phyloP scores from a whole-genome alignment of 345 rosid genomes.

The Rhodomyrtus tomentosa region DNA sequence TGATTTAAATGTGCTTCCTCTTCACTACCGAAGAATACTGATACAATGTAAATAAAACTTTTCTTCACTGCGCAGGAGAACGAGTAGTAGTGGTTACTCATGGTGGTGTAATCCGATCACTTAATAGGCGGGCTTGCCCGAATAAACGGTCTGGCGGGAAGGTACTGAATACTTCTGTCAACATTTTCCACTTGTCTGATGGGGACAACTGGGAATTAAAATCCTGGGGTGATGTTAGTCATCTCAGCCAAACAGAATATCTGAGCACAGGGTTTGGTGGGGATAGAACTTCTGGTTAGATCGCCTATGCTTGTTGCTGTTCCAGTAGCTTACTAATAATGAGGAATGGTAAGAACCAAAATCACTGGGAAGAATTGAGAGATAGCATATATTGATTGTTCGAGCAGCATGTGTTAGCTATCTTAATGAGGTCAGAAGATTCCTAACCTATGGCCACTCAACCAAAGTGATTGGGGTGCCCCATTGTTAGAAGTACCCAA shows the following conservation, averaged over 20 bases:
- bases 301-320: neutral
- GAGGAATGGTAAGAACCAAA: neutral
- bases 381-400: neutral
- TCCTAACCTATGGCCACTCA: neutral
- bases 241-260: conserved; percentile 25
- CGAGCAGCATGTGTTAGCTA: neutral
- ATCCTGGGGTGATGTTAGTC: conserved; percentile 24
- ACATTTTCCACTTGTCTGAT: conserved; percentile 40
- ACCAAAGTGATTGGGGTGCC: neutral
- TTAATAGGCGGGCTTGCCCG: conserved; percentile 56
- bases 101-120: conserved; percentile 66
- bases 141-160: conserved; percentile 22
- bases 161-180: conserved; percentile 55
- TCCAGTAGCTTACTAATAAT: neutral
- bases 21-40: neutral
- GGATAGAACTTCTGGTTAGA: conserved; percentile 54
- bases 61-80: conserved; percentile 31
- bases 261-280: conserved; percentile 66
- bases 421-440: neutral
- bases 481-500: neutral
- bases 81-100: conserved; percentile 59
- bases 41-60: neutral
- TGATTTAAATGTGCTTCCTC: neutral
- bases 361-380: neutral
- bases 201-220: conserved; percentile 37